Evolutionary conservation across 805 yeast species (phyloP), one percentile per base, ranked within the genome.

Genomic region (Ogataea angusta): DNA sequence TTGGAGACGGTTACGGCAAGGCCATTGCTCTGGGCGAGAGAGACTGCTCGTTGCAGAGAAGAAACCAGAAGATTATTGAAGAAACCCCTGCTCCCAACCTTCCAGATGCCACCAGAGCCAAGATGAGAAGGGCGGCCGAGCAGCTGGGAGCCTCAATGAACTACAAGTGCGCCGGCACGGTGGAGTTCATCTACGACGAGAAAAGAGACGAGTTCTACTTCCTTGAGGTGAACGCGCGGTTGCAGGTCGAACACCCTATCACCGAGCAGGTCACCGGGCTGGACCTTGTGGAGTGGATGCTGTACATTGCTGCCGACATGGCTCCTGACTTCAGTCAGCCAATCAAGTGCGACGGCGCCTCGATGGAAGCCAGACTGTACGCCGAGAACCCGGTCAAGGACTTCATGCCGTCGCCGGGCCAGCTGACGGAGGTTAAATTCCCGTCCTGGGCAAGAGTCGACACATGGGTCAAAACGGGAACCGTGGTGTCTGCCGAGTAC

Each of bases 51-150:
- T 73, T 93, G 58, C 99, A 91, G 67, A 83, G 99, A 66, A 85
- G 99, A 69, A 91, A 91, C 68, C 99, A 91, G 66, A 91, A 91
- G 69, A 72, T 91, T 51, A 87, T 91, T 48, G 99, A 91, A 67
- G 99, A 93, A 64, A 91, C 98, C 1, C 99, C 99, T 3, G 97
- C 98, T 41, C 98, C 98, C 32, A 82, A 85, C 57, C 75, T 91
- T 51, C 95, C 96, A 5, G 89, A 79, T 42, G 62, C 74, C 5
- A 89, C 96, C 2, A 76, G 96, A 56, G 63, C 63, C 31, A 73
- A 70, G 38, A 80, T 91, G 84, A 79, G 90, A 65, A 69, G 70
- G 38, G 91, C 96, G 30, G 87, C 96, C 30, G 95, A 86, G 62
- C 82, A 80, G 39, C 70, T 91, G 47, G 96, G 83, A 34, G 67